Evolutionary conservation across 2,329 filamentous ascomycete species (phyloP), one percentile per base, ranked within the genome.

Genomic region (Hawksworthiomyces lignivorus): DNA sequence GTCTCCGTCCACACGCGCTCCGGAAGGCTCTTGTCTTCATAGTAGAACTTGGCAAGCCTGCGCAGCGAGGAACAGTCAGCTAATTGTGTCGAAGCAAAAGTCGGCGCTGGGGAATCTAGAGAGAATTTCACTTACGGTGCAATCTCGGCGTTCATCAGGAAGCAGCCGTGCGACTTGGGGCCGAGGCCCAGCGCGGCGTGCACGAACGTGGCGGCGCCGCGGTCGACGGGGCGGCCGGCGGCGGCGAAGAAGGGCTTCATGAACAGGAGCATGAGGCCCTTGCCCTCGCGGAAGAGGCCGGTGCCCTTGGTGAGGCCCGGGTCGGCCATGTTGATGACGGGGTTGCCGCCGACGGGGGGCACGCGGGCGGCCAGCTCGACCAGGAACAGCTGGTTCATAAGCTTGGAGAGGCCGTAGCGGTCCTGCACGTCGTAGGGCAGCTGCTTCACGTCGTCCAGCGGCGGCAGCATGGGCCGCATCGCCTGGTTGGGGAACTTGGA

Each of bases 1-100:
- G 62, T 66, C 47, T 65, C 62, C 1, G 56, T 47, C 65, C 64
- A 70, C 3, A 68, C 40, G 14, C 51, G 52, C 3, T 66, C 54
- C n/a, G 48, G 59, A 15, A 64, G 44, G 2, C 50, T 45, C 19
- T 56, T 55, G 0, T 63, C 63, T 18, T 66, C 56, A 1, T 55
- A 64, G 37, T 32, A 21, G 7, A 32, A 42, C 7, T 28, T 0
- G n/a, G 20, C 12, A 17, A 30, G 15, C 32, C 22, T 22, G 43
- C 20, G n/a, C n/a, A n/a, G n/a, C n/a, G n/a, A n/a, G n/a, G n/a
- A n/a, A n/a, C n/a, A n/a, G n/a, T n/a, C n/a, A n/a, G n/a, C n/a
- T n/a, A n/a, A n/a, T n/a, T n/a, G n/a, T n/a, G n/a, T n/a, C n/a
- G n/a, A n/a, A n/a, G n/a, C n/a, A n/a, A n/a, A n/a, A n/a, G n/a